Evolutionary conservation across 345 rosid species (phyloP), one percentile per base, ranked within the genome.

Genomic region (Balakata baccata): DNA sequence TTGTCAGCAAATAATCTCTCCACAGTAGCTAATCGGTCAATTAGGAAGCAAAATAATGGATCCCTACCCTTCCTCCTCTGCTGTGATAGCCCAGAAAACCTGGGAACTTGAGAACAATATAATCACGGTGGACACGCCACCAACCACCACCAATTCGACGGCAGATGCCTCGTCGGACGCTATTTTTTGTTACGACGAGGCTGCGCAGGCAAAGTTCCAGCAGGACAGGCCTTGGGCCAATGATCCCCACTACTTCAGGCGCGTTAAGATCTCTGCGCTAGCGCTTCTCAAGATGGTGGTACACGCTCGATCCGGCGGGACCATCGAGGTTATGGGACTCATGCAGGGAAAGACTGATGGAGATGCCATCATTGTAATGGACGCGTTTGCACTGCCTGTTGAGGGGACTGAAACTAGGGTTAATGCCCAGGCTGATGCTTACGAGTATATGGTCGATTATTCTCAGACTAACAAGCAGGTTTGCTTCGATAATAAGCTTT

Each of bases 291-390:
- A 96, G 92, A 96, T 96, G 99, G 99, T 91, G 11, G 99, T 96
- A 10, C 99, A 96, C 86, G 98, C 99, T 37, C 99, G 99, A 78
- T 96, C 99, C 37, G 99, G 99, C n/a, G 99, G 99, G 29, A 96
- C 92, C 80, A 93, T 96, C 76, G 99, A 96, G 80, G 93, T 96
- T 67, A 96, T 96, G 99, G 99, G 99, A 0, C 88, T 96, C 46
- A 93, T 93, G 99, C 99, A 96, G 81, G 99, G 99, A 11, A 96
- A 96, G 77, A 96, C 95, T 12, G 98, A 91, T 37, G 99, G 99
- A 0, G 99, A 96, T 62, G 85, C 93, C 13, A 96, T 93, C 72
- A 96, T 96, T 53, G 99, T 96, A 13, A 96, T 96, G 98, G 99
- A 96, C 77, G 99, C 99, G 61, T 96, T 96, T 59, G 99, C 98